phyloP scores from a whole-genome alignment of 1,284 basidiomycete species.

The Cryptococcus maquisensis region DNA sequence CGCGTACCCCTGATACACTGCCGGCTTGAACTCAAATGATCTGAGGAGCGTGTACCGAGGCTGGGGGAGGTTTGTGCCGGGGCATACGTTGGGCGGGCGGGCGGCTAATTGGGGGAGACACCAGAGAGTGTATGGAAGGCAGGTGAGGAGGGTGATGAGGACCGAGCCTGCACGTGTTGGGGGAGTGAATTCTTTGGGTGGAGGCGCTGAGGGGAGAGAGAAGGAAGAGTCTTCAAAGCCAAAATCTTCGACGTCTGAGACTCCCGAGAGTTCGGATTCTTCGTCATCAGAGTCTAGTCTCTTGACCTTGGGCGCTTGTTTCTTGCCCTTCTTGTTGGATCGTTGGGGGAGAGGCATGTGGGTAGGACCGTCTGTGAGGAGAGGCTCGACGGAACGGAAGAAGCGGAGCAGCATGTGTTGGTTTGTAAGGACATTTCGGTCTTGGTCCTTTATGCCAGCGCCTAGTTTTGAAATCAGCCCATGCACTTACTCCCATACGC shows the following conservation, averaged over 20 bases:
- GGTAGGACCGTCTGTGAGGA: constrained; percentile 58
- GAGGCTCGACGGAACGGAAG: constrained; percentile 64
- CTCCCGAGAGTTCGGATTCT: constrained; percentile 55
- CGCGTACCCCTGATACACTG: constrained; percentile 74
- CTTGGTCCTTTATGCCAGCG: constrained; percentile 88
- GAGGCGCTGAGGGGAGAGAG: constrained; percentile 50
- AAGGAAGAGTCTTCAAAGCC: constrained; percentile 18
- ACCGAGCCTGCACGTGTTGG: constrained; percentile 55
- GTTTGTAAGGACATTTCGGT: constrained; percentile 88
- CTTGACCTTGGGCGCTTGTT: constrained; percentile 27
- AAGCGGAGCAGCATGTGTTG: constrained; percentile 84
- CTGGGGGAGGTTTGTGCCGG: constrained; percentile 48
- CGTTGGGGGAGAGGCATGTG: constrained; percentile 6
- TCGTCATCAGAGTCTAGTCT: constrained; percentile 47
- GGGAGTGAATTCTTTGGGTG: constrained; percentile 27
- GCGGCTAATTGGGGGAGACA: constrained; percentile 75
- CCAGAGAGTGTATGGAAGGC: constrained; percentile 85
- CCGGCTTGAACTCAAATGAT: constrained; percentile 75
- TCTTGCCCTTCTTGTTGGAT: constrained; percentile 6
- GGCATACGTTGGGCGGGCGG: constrained; percentile 31
- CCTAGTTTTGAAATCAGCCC: constrained; percentile 53
- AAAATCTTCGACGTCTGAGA: constrained; percentile 46
- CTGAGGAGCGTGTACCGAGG: constrained; percentile 69
- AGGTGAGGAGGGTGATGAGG: constrained; percentile 84
- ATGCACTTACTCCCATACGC: not conserved